Conservation (phyloP, 2,329 filamentous ascomycete genomes). For the Cercospora janseana region DNA sequence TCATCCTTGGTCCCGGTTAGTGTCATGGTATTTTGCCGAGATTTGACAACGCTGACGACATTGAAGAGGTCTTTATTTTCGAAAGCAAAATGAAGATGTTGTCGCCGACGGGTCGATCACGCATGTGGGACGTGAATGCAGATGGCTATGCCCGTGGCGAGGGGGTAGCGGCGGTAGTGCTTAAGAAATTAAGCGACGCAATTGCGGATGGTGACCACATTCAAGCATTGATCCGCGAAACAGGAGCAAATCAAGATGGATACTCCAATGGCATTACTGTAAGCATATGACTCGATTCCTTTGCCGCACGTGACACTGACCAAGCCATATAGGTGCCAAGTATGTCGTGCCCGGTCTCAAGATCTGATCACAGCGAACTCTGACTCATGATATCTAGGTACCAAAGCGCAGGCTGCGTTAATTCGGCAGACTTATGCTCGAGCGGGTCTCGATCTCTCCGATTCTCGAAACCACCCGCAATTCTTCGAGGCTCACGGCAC, state of each 20-base stretch:
- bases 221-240: constrained; percentile 40
- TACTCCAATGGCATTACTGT: constrained; percentile 34
- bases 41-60: neutral
- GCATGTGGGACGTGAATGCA: constrained; percentile 39
- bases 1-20: constrained; percentile 11
- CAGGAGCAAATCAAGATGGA: constrained; percentile 42
- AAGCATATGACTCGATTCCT: constrained; percentile 24
- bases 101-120: constrained; percentile 30
- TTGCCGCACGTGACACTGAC: too few relatives aligned
- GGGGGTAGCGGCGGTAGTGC: constrained; percentile 43
- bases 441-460: constrained; percentile 2
- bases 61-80: constrained; percentile 8
- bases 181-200: constrained; percentile 32
- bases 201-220: constrained; percentile 35
- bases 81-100: constrained; percentile 27
- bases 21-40: neutral
- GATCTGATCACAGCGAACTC: too few relatives aligned
- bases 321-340: too few relatives aligned
- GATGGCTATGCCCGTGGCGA: constrained; percentile 54
- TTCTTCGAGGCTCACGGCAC: constrained; percentile 33
- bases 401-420: constrained; percentile 7
- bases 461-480: constrained; percentile 18
- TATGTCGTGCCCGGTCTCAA: too few relatives aligned
- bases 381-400: too few relatives aligned
- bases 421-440: constrained; percentile 9